Conservation (phyloP, 768 basidiomycete genomes). For the Xanthoconium stramineum region DNA sequence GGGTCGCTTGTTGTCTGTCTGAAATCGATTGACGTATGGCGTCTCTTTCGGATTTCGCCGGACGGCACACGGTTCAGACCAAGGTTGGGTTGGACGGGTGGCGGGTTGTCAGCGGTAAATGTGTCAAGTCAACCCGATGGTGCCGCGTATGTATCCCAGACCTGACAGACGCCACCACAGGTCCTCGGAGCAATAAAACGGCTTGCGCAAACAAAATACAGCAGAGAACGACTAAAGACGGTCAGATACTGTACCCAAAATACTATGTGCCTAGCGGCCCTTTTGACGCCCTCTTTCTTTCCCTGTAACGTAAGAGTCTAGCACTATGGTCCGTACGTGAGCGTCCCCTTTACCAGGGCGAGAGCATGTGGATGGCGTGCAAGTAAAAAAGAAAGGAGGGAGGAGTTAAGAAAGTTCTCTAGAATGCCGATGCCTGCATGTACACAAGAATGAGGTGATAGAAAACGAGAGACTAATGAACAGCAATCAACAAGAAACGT, state of each 20-base stretch:
- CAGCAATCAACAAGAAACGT: conserved; percentile 5
- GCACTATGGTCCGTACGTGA: background rate
- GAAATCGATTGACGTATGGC: too few species aligned
- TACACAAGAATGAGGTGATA: background rate
- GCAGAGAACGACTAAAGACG: background rate
- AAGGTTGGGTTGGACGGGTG: too few species aligned
- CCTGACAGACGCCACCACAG: too few species aligned
- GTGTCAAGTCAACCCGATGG: too few species aligned
- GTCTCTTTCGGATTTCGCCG: too few species aligned
- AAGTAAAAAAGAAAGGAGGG: background rate
- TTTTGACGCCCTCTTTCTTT: background rate
- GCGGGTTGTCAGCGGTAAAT: too few species aligned
- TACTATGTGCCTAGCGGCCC: background rate
- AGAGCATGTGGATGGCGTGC: background rate
- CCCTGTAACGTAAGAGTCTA: conserved; percentile 7
- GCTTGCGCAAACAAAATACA: too few species aligned
- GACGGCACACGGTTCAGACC: too few species aligned
- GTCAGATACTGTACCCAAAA: background rate
- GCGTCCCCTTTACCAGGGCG: background rate
- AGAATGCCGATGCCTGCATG: conserved; percentile 6
- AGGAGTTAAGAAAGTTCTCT: conserved; percentile 6
- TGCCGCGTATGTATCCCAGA: too few species aligned
- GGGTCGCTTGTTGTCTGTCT: background rate
- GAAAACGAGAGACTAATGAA: conserved; percentile 14
- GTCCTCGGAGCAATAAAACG: too few species aligned